These are phyloP conservation scores for Sugiyamaella lignohabitans DNA, from an alignment of 805 yeast species.

Conservation along the genomic window DNA sequence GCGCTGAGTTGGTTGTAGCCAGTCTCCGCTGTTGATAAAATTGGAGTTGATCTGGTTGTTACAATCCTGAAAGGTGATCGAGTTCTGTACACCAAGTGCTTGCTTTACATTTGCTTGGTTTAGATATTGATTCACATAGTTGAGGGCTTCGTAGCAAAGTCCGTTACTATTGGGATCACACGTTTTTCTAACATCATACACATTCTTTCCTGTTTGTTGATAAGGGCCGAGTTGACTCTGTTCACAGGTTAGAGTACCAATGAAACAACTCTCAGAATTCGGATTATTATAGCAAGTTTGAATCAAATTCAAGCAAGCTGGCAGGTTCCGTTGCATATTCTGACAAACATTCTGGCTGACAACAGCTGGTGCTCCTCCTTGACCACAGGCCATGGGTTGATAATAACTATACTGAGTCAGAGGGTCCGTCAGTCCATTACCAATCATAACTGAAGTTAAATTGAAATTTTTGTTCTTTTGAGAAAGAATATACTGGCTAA, in stretches of 20 bases:
- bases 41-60: slow-evolving; percentile 66
- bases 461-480: slow-evolving; percentile 49
- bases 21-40: slow-evolving; percentile 56
- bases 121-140: slow-evolving; percentile 45
- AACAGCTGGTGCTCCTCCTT: slow-evolving; percentile 71
- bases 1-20: slow-evolving; percentile 58
- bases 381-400: slow-evolving; percentile 91
- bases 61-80: slow-evolving; percentile 56
- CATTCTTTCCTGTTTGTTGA: slow-evolving; percentile 52
- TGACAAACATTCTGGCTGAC: slow-evolving; percentile 63
- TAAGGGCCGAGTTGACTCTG: slow-evolving; percentile 56
- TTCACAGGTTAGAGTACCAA: slow-evolving; percentile 70
- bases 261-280: slow-evolving; percentile 54
- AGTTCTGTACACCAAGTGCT: slow-evolving; percentile 50
- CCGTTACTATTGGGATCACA: slow-evolving; percentile 47
- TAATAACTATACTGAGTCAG: slow-evolving; percentile 70
- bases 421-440: slow-evolving; percentile 89
- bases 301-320: slow-evolving; percentile 58
- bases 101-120: slow-evolving; percentile 48
- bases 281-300: slow-evolving; percentile 61
- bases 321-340: slow-evolving; percentile 52
- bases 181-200: slow-evolving; percentile 53
- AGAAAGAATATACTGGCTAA: slow-evolving; percentile 48
- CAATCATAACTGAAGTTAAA: slow-evolving; percentile 75
- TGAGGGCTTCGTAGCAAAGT: slow-evolving; percentile 51